Evolutionary conservation across 768 basidiomycete genomes (phyloP).

Genomic region (Lactarius trivialis): DNA sequence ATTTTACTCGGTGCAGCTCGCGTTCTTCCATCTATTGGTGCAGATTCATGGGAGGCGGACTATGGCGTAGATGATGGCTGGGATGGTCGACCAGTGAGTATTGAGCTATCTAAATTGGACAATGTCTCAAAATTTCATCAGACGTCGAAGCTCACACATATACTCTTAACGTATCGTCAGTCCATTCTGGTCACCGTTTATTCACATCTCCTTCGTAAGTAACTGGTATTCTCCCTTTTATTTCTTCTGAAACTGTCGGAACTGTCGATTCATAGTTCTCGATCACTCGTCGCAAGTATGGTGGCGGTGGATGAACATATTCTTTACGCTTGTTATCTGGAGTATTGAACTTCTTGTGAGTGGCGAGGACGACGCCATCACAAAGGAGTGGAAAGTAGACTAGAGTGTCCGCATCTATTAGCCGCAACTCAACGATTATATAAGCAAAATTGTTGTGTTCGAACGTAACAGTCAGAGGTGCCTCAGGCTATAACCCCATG

Average conservation of each 20-base stretch:
- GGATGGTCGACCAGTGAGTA: conserved; percentile 65
- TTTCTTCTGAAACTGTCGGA: not conserved
- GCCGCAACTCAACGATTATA: not conserved
- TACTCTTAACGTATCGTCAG: conserved; percentile 78
- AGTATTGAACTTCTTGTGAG: conserved; percentile 74
- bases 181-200: conserved; percentile 82
- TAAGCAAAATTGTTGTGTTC: not conserved
- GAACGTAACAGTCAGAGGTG: not conserved
- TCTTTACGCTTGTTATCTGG: conserved; percentile 81
- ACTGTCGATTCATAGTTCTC: conserved; percentile 51
- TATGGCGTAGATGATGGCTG: conserved; percentile 56
- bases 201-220: conserved; percentile 76
- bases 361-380: conserved; percentile 56
- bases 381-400: conserved; percentile 72
- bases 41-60: conserved; percentile 70
- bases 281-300: conserved; percentile 89
- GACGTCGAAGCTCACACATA: conserved; percentile 70
- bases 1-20: conserved; percentile 77
- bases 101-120: not conserved
- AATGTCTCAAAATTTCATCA: conserved; percentile 29
- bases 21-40: conserved; percentile 79
- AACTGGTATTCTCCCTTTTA: not conserved
- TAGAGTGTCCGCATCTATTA: conserved; percentile 10
- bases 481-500: not conserved
- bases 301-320: conserved; percentile 91